Conservation (phyloP, 1,139 yeast species). For the Geotrichum siamense region DNA sequence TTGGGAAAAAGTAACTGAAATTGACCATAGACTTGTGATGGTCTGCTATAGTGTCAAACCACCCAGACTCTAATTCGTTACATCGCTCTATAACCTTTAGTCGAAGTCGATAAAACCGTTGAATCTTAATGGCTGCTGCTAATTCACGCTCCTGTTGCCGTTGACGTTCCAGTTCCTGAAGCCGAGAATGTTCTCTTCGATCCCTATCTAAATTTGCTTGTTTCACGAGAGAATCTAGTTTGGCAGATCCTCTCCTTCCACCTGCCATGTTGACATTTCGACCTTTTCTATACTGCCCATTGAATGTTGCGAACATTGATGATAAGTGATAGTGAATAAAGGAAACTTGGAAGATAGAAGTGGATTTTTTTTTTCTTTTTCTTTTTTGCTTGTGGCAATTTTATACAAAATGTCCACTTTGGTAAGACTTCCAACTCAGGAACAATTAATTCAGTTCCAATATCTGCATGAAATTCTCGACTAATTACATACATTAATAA, state of each 20-base stretch:
- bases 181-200: constrained; percentile 37
- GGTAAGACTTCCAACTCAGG: too few relatives aligned
- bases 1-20: constrained; percentile 18
- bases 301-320: constrained; percentile 28
- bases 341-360: too few relatives aligned
- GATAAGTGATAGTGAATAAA: too few relatives aligned
- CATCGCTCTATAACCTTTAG: too few relatives aligned
- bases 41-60: too few relatives aligned
- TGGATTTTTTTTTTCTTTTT: too few relatives aligned
- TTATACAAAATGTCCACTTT: too few relatives aligned
- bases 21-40: constrained; percentile 10
- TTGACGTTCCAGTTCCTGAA: constrained; percentile 7
- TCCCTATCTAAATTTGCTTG: constrained; percentile 61
- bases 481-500: too few relatives aligned
- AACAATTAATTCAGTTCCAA: too few relatives aligned
- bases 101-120: constrained; percentile 32
- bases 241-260: constrained; percentile 30
- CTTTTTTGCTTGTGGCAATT: too few relatives aligned
- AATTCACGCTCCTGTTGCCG: constrained; percentile 48
- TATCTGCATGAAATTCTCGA: too few relatives aligned
- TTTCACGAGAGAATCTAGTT: constrained; percentile 43
- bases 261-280: constrained; percentile 75
- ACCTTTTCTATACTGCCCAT: constrained; percentile 33
- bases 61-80: too few relatives aligned
- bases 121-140: constrained; percentile 47